Base-by-base conservation (phyloP, 352 stramenopile genomes). In the Aphanomyces euteiches region DNA sequence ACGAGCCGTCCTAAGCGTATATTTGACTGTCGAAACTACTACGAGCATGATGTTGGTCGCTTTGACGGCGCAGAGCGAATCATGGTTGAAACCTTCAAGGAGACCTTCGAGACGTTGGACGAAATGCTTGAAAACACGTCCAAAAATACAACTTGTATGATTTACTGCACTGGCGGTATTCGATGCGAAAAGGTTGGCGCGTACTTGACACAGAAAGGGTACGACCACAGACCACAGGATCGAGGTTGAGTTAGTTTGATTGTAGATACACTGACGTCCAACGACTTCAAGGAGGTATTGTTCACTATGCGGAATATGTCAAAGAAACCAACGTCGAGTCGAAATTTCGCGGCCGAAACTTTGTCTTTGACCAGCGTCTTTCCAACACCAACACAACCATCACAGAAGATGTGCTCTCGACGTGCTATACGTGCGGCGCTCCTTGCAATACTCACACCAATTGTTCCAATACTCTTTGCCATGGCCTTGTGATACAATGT, bases 101-200 rank as follows among this genome's bases (percentile, higher is more conserved):
- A 88, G 58, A 88, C 76, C 15, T 85, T 83, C 57, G 75, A 81
- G 15, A 77, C 78, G n/a, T 47, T 85, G 39, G 78, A 86, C 53
- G 75, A 79, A 69, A 80, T 85, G 43, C 58, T 83, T 7, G 67
- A 77, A 17, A 53, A 75, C n/a, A 67, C 89, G 19, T 74, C 85
- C 40, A 84, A 85, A 21, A 63, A 77, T 77, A 89, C 86, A 63
- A 67, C 78, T 41, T 79, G 70, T 38, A 73, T 92, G 15, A 90
- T 90, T 78, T 92, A 92, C 66, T 92, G 84, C 75, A 92, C 84
- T 1, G 84, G 84, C 21, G 84, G 82, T 37, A 90, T 92, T 56
- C 81, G 82, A 4, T 92, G 82, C 64, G 84, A 92, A 72, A 92
- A 92, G 64, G 83, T 81, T 19, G 85, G 78, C n/a, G 82, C 82